phyloP scores from a whole-genome alignment of 2,329 filamentous ascomycete genomes.

The Thelonectria rubi region DNA sequence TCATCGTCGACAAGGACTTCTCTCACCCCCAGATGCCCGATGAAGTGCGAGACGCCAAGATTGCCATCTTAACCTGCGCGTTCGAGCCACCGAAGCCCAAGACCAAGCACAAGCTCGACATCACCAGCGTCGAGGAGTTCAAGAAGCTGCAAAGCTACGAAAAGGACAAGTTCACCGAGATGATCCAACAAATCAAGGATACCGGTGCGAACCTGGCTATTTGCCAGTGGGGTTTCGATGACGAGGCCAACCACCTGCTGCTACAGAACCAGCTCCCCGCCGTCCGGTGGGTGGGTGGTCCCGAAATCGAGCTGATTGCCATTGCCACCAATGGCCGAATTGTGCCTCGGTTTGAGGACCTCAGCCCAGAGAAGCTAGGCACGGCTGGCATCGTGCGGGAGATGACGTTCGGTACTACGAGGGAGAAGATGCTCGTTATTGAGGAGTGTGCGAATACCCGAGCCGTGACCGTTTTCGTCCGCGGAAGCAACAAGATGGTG shows the following conservation, averaged over 20 bases:
- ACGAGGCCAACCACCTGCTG: slow-evolving; percentile 96
- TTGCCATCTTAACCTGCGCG: slow-evolving; percentile 96
- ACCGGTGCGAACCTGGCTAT: slow-evolving; percentile 97
- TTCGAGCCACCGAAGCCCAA: slow-evolving; percentile 99
- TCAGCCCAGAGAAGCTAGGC: slow-evolving; percentile 90
- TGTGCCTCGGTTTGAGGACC: slow-evolving; percentile 95
- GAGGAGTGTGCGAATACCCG: slow-evolving; percentile 98
- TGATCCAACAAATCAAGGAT: slow-evolving; percentile 98
- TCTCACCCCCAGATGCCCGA: slow-evolving; percentile 99
- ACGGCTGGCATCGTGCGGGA: slow-evolving; percentile 89
- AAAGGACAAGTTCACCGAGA: slow-evolving; percentile 94
- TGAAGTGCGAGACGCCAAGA: slow-evolving; percentile 93
- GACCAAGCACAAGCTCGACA: slow-evolving; percentile 99
- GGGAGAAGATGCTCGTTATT: slow-evolving; percentile 99
- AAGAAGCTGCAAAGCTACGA: slow-evolving; percentile 98
- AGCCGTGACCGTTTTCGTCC: slow-evolving; percentile 94
- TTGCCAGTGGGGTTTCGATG: slow-evolving; percentile 99
- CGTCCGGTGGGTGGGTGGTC: slow-evolving; percentile 96
- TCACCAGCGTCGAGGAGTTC: slow-evolving; percentile 96
- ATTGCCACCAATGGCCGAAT: slow-evolving; percentile 99
- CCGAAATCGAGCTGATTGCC: slow-evolving; percentile 97
- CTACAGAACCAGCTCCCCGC: slow-evolving; percentile 96
- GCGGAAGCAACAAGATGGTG: slow-evolving; percentile 99
- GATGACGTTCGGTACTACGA: slow-evolving; percentile 95
- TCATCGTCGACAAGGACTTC: slow-evolving; percentile 99